Base-by-base conservation (phyloP, 345 rosid species). In the Raphanus sativus region DNA sequence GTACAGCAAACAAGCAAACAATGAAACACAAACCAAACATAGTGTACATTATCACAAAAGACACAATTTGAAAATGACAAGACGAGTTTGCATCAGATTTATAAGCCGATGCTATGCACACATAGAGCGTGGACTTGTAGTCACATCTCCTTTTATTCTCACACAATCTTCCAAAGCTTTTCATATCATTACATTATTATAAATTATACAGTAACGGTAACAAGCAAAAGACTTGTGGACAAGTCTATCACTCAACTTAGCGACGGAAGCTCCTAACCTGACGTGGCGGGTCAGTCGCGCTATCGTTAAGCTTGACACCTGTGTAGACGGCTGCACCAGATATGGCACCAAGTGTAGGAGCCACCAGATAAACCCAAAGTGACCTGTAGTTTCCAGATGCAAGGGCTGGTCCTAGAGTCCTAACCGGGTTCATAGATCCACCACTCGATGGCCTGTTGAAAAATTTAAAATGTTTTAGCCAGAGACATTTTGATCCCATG, bases 381-480 rank as follows among this genome's bases (percentile, higher is more conserved):
- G 86, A 80, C 54, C 74, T 81, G 75, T 90, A 95, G 75, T 89
- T 90, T 79, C 98, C 99, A 62, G 98, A 88, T 4, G 98, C 99
- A 52, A 95, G 87, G 0, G 99, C 99, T 0, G 99, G 99, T 28
- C 99, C 99, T 21, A 95, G 71, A 9, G 97, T 95, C 74, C 84
- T 77, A 54, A 81, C 84, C 0, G 84, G 84, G 8, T 81, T 81
- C 84, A 81, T 81, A 11, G 84, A 90, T 66, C 82, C 99, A 26
- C 99, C 99, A 65, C 83, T 95, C 16, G 96, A 84, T 45, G 94
- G 92, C 77, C 99, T 94, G 85, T 15, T 28, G 56, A 40, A 40
- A 68, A 63, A n/a, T 17, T 17, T 8, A 0, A 77, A 12, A 62
- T 38, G 11, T 62, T 69, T 56, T 71, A 40, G 48, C 48, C 10